Percentiles rank a stretch among this genome's conserved stretches.
Evolutionary conservation across 2,329 filamentous ascomycete genomes (phyloP).

Genomic region (Penicillium brasilianum): DNA sequence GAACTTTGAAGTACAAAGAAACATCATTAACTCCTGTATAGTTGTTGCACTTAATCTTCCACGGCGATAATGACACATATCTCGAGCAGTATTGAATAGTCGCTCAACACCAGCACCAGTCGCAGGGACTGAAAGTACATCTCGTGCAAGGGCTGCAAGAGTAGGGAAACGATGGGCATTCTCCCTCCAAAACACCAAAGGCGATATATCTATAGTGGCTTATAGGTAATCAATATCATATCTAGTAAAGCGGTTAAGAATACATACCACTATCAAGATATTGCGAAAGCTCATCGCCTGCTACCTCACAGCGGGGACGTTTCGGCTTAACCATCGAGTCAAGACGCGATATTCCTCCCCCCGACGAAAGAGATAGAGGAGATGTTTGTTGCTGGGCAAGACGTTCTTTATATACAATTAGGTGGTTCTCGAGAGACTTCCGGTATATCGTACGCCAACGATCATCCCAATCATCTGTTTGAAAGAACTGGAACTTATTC

Average conservation of each 20-base stretch:
- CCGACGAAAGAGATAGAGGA: too few species aligned
- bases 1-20: constrained; percentile 8
- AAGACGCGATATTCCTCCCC: too few species aligned
- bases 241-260: background rate
- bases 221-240: too few species aligned
- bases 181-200: background rate
- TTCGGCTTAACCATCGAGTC: too few species aligned
- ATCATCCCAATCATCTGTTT: constrained; percentile 4
- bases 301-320: too few species aligned
- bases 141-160: background rate
- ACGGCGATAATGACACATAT: constrained; percentile 11
- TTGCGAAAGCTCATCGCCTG: too few species aligned
- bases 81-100: constrained; percentile 5
- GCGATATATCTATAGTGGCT: background rate
- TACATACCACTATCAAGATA: constrained; percentile 21
- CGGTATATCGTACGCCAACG: background rate
- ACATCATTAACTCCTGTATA: constrained; percentile 7
- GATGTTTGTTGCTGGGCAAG: constrained; percentile 2
- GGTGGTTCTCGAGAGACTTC: background rate
- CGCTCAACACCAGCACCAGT: constrained; percentile 3
- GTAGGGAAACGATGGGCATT: background rate
- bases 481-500: constrained; percentile 7
- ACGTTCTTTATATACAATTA: background rate
- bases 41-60: constrained; percentile 3
- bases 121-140: background rate